phyloP scores from a whole-genome alignment of 2,329 filamentous ascomycete species.

The Colletotrichum tabaci region DNA sequence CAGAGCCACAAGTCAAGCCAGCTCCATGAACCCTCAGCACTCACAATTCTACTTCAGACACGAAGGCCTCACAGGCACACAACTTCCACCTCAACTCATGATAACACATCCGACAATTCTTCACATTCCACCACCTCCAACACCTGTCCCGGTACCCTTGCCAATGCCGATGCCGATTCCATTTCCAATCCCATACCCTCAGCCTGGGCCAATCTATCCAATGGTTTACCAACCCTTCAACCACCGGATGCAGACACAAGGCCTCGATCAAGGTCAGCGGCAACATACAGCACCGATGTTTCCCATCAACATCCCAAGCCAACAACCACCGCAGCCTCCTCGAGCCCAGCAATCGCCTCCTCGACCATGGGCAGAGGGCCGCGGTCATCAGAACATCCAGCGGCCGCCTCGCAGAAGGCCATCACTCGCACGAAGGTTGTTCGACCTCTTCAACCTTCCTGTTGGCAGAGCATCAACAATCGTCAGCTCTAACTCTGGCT shows the following conservation, averaged over 20 bases:
- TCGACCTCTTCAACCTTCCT: constrained; percentile 49
- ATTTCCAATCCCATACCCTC: constrained; percentile 27
- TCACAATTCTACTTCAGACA: constrained; percentile 33
- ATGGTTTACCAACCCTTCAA: constrained; percentile 40
- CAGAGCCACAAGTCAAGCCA: constrained; percentile 15
- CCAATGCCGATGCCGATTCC: constrained; percentile 32
- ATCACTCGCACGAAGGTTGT: constrained; percentile 42
- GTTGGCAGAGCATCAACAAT: constrained; percentile 55
- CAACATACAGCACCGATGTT: background rate
- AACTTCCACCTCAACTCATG: constrained; percentile 7
- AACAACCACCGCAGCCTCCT: constrained; percentile 4
- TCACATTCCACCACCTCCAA: constrained; percentile 30
- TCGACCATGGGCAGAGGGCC: constrained; percentile 10
- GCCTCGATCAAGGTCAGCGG: background rate
- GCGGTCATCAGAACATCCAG: background rate
- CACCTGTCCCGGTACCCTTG: constrained; percentile 25
- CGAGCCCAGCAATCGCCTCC: background rate
- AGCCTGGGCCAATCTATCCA: constrained; percentile 41
- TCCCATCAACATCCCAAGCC: background rate
- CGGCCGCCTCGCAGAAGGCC: constrained; percentile 5
- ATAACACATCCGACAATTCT: constrained; percentile 4
- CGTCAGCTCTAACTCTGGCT: constrained; percentile 43
- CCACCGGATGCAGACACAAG: background rate
- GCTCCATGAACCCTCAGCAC: constrained; percentile 1
- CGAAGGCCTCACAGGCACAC: constrained; percentile 4